Evolutionary conservation across 2,329 filamentous ascomycete species (phyloP).

Genomic region (Monosporascus cannonballus): DNA sequence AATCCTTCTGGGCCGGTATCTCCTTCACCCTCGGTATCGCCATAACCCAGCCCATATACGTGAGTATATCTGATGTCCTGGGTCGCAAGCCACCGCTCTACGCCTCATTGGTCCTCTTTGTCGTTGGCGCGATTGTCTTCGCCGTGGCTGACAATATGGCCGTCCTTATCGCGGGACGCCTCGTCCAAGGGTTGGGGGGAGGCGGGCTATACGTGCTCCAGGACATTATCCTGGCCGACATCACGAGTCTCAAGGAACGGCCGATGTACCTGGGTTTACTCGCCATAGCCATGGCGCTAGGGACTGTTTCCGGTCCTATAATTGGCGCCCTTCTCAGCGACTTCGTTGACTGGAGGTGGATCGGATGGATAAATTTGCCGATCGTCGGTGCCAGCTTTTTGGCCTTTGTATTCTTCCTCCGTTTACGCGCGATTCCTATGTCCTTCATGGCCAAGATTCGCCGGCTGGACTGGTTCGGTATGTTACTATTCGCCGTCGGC

Average conservation of each 20-base stretch:
- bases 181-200: conserved; percentile 30
- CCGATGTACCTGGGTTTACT: conserved; percentile 20
- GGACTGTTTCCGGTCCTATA: conserved; percentile 44
- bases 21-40: conserved; percentile 14
- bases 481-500: conserved; percentile 56
- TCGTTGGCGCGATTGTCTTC: conserved; percentile 34
- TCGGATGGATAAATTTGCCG: conserved; percentile 60
- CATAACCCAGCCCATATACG: conserved; percentile 15
- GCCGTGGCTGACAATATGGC: conserved; percentile 25
- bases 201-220: conserved; percentile 28
- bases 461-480: conserved; percentile 58
- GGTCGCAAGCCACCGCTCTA: conserved; percentile 24
- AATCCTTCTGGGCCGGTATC: conserved; percentile 28
- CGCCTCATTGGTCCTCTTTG: conserved; percentile 25
- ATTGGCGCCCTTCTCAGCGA: conserved; percentile 47
- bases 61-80: conserved; percentile 18
- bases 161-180: conserved; percentile 27
- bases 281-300: conserved; percentile 35
- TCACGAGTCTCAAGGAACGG: conserved; percentile 28
- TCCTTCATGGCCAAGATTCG: conserved; percentile 40
- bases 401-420: conserved; percentile 44
- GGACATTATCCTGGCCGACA: conserved; percentile 29
- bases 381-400: conserved; percentile 43
- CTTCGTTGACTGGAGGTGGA: conserved; percentile 51
- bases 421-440: conserved; percentile 39